Evolutionary conservation across 495 filamentous ascomycete genomes (phyloP), one percentile per base, ranked within the genome.

Genomic region (Talaromyces trachyspermus): DNA sequence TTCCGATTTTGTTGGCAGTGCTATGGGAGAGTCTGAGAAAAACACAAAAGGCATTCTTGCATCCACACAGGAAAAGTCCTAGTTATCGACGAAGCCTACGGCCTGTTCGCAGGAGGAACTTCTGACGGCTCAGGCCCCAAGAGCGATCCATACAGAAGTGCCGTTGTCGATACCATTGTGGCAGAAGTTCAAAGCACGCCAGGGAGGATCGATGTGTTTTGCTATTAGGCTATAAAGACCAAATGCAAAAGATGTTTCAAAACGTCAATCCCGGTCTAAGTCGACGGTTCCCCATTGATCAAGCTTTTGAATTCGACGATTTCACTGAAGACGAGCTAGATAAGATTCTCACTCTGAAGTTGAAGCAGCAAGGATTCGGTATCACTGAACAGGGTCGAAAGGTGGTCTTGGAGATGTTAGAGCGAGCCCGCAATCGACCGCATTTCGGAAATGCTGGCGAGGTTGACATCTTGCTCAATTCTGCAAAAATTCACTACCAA

Each of bases 121-220:
- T 55, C 48, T 0, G 48, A 55, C 25, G 54, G 53, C 11, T 47
- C 42, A 24, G 57, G 55, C n/a, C 23, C 49, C 3, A 37, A 46
- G n/a, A 47, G 22, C 48, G 81, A 89, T 53, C 54, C 60, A 0
- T 89, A 70, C 67, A 82, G 76, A 52, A 79, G 72, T 1, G 82
- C 80, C 6, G 79, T 87, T 7, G 64, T 86, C 4, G 83, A 88
- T 4, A 91, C 88, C 0, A 81, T 92, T n/a, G 87, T 91, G 2
- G 84, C 86, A 0, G 84, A 92, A 48, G 79, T 94, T 0, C 88
- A 91, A 44, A 85, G 79, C 52, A 74, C 76, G 0, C 83, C 86
- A 0, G 83, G 84, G 86, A 89, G 26, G 86, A 92, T 59, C 74
- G 83, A 14, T 91, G 86, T 46, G 82, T 92, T 0, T 64, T 94